Conservation (phyloP, 371 early-diverging fungal genomes). For the Rhizopus arrhizus region DNA sequence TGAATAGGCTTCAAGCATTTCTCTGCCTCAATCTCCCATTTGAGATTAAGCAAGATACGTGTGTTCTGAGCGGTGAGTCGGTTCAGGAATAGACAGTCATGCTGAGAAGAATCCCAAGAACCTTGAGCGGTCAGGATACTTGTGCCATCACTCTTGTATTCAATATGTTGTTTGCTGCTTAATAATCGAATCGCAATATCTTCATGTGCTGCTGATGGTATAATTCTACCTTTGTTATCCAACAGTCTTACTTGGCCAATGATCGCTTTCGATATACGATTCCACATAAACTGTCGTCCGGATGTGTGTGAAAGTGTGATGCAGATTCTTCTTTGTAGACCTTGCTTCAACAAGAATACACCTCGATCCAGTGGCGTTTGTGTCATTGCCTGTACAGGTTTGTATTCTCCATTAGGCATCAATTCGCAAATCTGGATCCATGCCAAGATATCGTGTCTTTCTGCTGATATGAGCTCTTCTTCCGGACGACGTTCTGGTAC, state of each 20-base stretch:
- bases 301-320: slow-evolving; percentile 73
- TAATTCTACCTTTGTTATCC: slow-evolving; percentile 65
- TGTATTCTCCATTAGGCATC: slow-evolving; percentile 73
- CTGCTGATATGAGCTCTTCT: slow-evolving; percentile 62
- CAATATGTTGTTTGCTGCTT: slow-evolving; percentile 33
- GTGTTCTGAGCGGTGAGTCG: slow-evolving; percentile 59
- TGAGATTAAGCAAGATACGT: slow-evolving; percentile 57
- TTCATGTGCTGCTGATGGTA: slow-evolving; percentile 54
- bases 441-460: slow-evolving; percentile 71
- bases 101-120: slow-evolving; percentile 83
- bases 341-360: slow-evolving; percentile 78
- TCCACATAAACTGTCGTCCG: slow-evolving; percentile 70
- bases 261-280: slow-evolving; percentile 52
- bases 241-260: slow-evolving; percentile 71
- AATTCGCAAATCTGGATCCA: slow-evolving; percentile 75
- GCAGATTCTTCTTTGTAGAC: slow-evolving; percentile 79
- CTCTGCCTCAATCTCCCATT: slow-evolving; percentile 59
- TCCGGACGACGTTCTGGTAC: slow-evolving; percentile 46
- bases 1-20: slow-evolving; percentile 56
- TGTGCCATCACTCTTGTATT: slow-evolving; percentile 62
- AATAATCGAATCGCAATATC: slow-evolving; percentile 50
- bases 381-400: slow-evolving; percentile 68
- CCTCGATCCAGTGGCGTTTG: slow-evolving; percentile 58
- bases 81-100: slow-evolving; percentile 72
- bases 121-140: slow-evolving; percentile 58